Evolutionary conservation across 495 filamentous ascomycete species (phyloP), one percentile per base, ranked within the genome.

Genomic region (Massariosphaeria phaeospora): DNA sequence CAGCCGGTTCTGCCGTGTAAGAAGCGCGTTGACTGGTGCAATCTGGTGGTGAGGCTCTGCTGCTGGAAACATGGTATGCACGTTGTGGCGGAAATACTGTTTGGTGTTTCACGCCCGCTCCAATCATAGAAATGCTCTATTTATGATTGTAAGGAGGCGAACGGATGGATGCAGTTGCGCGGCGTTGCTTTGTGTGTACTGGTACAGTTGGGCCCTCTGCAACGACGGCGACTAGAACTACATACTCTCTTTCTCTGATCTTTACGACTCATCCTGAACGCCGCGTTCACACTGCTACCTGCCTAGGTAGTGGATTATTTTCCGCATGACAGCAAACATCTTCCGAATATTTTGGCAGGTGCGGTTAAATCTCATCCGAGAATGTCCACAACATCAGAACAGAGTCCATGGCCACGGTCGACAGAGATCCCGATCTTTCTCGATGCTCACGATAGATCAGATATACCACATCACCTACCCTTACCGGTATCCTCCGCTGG

Each of bases 391-490:
- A n/a, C 27, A 33, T 47, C 43, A 1, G 5, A 15, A 17, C 13
- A 31, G 17, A 17, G 26, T 47, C 27, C 6, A 7, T 47, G 43
- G 43, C 43, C 43, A 10, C 2, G 43, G n/a, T 47, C 20, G 13
- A 26, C 50, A 34, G 25, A 35, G 12, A 53, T 53, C 36, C 50
- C 50, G 1, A 53, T 53, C 5, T 44, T 26, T n/a, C 50, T 53
- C 26, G 50, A 50, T 20, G 20, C 45, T n/a, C 15, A 21, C 13
- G 38, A 50, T 15, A 15, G 27, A 48, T 13, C 20, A 50, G 12
- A 44, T 25, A 2, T 43, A 23, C 10, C 45, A 15, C n/a, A n/a
- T n/a, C n/a, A 7, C 24, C 18, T 11, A 41, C 33, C 27, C 6
- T 21, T 30, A 35, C 45, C 24, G 15, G 46, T 35, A 33, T 40